A percentile compares a stretch with the other conserved stretches of the same genome.
Conservation (phyloP, 2,329 filamentous ascomycete species). For the Geoglossum cookeanum region DNA sequence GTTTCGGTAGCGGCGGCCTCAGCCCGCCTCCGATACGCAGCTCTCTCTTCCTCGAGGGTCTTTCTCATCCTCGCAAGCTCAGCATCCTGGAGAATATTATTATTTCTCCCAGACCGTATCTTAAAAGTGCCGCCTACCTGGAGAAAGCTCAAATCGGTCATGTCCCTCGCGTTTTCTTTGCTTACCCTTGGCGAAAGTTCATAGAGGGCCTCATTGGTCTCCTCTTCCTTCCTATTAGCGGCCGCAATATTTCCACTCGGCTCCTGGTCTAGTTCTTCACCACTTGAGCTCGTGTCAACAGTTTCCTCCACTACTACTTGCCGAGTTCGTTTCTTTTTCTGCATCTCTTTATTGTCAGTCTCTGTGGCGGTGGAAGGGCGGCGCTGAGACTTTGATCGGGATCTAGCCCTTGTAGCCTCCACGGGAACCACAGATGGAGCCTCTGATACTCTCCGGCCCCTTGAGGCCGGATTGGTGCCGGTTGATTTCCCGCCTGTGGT, state of each 20-base stretch:
- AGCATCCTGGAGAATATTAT: slow-evolving; percentile 3
- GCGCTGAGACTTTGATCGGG: background rate
- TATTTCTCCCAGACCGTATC: background rate
- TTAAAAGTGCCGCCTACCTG: background rate
- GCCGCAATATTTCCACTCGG: background rate
- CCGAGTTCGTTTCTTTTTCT: background rate
- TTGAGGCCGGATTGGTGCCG: background rate
- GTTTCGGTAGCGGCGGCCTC: background rate
- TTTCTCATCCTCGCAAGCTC: background rate
- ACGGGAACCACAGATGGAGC: background rate
- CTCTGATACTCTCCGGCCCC: background rate
- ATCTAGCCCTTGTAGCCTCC: background rate
- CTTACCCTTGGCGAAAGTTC: background rate
- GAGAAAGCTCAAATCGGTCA: slow-evolving; percentile 4
- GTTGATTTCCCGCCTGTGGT: background rate
- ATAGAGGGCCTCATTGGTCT: background rate
- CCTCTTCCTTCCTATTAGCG: background rate
- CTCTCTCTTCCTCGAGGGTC: slow-evolving; percentile 4
- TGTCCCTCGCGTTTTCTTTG: background rate
- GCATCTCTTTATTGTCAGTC: background rate
- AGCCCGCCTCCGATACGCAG: background rate
- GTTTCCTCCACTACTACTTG: background rate
- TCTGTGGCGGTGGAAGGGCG: background rate
- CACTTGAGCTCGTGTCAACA: slow-evolving; percentile 1
- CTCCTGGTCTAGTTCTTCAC: background rate